Conservation (phyloP, 1,139 yeast genomes). For the Scheffersomyces lignicola region DNA sequence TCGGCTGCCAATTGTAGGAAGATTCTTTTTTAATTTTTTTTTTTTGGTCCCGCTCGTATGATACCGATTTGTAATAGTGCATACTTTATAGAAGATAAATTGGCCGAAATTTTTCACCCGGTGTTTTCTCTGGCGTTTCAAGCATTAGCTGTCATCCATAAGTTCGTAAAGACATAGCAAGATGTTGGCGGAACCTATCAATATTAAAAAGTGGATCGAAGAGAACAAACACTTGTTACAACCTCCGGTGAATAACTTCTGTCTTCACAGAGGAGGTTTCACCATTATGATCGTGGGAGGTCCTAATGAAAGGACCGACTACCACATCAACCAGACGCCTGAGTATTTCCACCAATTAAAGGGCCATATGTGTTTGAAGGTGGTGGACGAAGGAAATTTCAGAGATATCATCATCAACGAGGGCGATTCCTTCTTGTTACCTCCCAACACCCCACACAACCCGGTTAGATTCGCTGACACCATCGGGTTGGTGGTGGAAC, state of each 20-base stretch:
- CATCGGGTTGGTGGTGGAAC: constrained; percentile 92
- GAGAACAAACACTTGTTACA: constrained; percentile 74
- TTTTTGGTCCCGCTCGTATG: too few relatives aligned
- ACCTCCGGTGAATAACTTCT: constrained; percentile 91
- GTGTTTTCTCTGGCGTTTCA: too few relatives aligned
- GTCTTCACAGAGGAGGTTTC: constrained; percentile 88
- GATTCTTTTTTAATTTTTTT: too few relatives aligned
- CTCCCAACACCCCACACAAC: constrained; percentile 84
- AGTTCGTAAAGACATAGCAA: too few relatives aligned
- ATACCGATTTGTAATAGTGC: too few relatives aligned
- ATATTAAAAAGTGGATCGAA: constrained; percentile 75
- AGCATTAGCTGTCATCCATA: too few relatives aligned
- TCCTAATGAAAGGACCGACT: constrained; percentile 90
- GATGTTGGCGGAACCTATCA: constrained; percentile 72
- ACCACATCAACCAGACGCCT: constrained; percentile 91
- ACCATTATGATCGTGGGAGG: constrained; percentile 96
- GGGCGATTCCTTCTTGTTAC: constrained; percentile 85
- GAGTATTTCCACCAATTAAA: constrained; percentile 89
- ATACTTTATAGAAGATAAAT: too few relatives aligned
- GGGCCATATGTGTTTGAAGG: constrained; percentile 81
- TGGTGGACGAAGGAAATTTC: constrained; percentile 78
- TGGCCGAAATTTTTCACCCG: too few relatives aligned
- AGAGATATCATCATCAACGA: constrained; percentile 74
- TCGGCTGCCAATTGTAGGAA: too few relatives aligned
- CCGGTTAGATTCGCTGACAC: constrained; percentile 87